Conservation (phyloP, 305 asterid species). For the Fraxinus sp. region DNA sequence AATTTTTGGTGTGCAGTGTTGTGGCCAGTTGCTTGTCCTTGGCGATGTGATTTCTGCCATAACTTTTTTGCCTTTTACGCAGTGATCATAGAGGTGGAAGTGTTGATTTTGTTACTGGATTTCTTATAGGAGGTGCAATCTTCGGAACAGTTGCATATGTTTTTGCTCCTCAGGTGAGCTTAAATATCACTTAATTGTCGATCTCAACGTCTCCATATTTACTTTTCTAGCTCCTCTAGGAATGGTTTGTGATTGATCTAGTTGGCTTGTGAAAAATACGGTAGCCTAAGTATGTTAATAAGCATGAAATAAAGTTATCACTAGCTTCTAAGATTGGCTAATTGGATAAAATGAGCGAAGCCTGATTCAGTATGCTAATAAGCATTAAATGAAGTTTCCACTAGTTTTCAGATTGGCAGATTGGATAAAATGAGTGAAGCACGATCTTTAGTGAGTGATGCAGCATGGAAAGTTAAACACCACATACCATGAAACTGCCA, state of each 20-base stretch:
- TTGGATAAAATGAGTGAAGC: conserved; percentile 6
- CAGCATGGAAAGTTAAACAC: background rate
- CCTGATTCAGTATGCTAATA: conserved; percentile 17
- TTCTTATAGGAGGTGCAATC: conserved; percentile 84
- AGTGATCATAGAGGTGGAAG: conserved; percentile 62
- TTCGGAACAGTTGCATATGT: conserved; percentile 80
- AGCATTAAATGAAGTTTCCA: background rate
- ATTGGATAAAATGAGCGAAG: background rate
- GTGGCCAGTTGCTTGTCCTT: background rate
- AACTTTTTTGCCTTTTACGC: conserved; percentile 20
- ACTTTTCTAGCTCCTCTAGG: conserved; percentile 18
- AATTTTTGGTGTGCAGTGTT: conserved; percentile 9
- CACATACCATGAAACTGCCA: background rate
- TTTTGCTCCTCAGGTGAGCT: conserved; percentile 83
- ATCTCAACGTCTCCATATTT: conserved; percentile 12
- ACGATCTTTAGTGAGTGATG: background rate
- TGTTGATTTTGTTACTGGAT: conserved; percentile 86
- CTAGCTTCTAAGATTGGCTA: background rate
- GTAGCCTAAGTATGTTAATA: background rate
- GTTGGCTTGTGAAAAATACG: background rate
- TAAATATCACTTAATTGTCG: conserved; percentile 4
- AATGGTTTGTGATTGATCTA: conserved; percentile 7
- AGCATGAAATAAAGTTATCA: background rate
- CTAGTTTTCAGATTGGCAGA: conserved; percentile 3
- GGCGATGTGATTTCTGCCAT: conserved; percentile 6